These are phyloP conservation scores for Termitomyces sp. DNA, from an alignment of 768 basidiomycete genomes.

Conservation along the genomic window DNA sequence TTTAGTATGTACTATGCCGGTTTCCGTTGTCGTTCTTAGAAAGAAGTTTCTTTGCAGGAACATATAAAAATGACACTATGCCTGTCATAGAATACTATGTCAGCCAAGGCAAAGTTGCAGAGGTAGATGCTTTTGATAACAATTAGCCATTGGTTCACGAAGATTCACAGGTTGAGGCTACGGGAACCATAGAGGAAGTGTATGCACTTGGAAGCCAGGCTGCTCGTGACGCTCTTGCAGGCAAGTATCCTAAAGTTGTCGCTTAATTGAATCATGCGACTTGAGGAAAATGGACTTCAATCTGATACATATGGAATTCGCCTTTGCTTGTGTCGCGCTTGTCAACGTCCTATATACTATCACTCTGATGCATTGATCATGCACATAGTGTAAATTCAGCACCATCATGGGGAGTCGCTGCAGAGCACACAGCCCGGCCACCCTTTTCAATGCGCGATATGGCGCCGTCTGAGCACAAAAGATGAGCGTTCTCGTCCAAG, in stretches of 20 bases:
- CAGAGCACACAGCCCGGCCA: constrained; percentile 50
- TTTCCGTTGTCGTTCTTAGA: background rate
- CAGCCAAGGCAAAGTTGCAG: constrained; percentile 61
- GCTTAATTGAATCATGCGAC: background rate
- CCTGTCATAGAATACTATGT: constrained; percentile 88
- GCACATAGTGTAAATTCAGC: constrained; percentile 43
- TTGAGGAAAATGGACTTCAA: constrained; percentile 1
- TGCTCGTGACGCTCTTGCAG: constrained; percentile 26
- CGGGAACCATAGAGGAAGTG: constrained; percentile 25
- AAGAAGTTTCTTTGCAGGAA: constrained; percentile 37
- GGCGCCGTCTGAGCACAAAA: constrained; percentile 77
- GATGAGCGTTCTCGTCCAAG: constrained; percentile 54
- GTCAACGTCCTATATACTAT: background rate
- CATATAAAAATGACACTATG: constrained; percentile 84
- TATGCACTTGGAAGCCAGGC: constrained; percentile 37
- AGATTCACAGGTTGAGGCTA: constrained; percentile 55
- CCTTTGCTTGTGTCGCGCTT: background rate
- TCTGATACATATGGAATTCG: background rate
- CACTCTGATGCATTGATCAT: constrained; percentile 17
- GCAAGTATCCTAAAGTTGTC: constrained; percentile 15
- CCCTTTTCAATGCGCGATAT: constrained; percentile 56
- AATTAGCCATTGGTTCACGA: background rate
- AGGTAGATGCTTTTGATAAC: constrained; percentile 41
- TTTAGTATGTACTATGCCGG: constrained; percentile 55
- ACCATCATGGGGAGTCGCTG: constrained; percentile 27